Conservation (phyloP, 1,139 yeast genomes). For the Taphrina pruni region DNA sequence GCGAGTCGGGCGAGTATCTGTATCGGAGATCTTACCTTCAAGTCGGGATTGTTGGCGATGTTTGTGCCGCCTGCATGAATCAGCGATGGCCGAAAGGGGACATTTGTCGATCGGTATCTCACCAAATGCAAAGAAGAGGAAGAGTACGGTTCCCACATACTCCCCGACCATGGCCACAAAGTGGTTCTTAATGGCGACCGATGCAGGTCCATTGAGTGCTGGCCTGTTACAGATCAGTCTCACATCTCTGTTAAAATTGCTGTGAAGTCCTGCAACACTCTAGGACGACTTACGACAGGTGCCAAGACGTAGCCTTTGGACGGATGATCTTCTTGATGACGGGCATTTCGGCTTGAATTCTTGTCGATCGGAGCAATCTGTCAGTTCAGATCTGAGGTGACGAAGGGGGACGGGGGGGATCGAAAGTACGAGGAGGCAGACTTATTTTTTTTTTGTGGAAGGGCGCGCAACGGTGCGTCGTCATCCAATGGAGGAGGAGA, state of each 20-base stretch:
- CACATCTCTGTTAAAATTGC: background rate
- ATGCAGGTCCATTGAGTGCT: constrained; percentile 52
- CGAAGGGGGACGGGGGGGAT: background rate
- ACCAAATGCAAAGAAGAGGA: constrained; percentile 79
- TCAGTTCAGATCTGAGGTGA: background rate
- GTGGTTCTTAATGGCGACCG: constrained; percentile 31
- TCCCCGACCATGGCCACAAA: constrained; percentile 65
- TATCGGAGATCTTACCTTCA: constrained; percentile 54
- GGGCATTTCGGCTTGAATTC: constrained; percentile 10
- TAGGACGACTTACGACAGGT: constrained; percentile 17
- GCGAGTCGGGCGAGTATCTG: constrained; percentile 48
- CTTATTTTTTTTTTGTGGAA: constrained; percentile 1
- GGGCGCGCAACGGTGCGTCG: background rate
- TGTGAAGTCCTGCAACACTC: background rate
- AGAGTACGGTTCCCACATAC: constrained; percentile 83
- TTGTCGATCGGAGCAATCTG: constrained; percentile 11
- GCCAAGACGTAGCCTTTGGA: constrained; percentile 23
- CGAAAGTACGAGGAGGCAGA: constrained; percentile 19
- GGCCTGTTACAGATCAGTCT: background rate
- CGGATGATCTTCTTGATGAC: constrained; percentile 22
- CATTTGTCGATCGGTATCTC: constrained; percentile 63
- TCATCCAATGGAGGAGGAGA: background rate
- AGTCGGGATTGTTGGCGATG: constrained; percentile 67
- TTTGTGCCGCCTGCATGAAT: constrained; percentile 70
- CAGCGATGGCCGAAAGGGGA: background rate